These are phyloP conservation scores for Nicotiana otophora DNA, from an alignment of 257 asterid species.

Conservation along the genomic window DNA sequence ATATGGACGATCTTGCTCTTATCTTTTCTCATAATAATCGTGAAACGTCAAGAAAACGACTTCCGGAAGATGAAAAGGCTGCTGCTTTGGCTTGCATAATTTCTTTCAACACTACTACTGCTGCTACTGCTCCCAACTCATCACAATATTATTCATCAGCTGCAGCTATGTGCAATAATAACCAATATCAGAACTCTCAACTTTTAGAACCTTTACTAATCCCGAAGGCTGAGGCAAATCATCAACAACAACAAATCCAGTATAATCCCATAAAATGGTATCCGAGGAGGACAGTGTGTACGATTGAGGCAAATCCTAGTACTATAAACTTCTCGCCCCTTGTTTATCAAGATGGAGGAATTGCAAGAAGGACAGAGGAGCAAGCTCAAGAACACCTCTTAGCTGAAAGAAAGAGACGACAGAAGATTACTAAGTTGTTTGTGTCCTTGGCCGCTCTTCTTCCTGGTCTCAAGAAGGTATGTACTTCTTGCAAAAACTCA, in stretches of 20 bases:
- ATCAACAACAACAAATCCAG: too few relatives aligned
- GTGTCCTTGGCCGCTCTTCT: background rate
- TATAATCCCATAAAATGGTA: fast-evolving
- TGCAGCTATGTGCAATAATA: background rate
- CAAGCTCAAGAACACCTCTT: constrained; percentile 4
- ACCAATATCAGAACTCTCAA: background rate
- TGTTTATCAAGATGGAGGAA: background rate
- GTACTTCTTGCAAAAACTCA: background rate
- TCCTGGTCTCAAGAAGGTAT: background rate
- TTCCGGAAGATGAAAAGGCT: background rate
- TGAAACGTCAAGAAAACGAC: background rate
- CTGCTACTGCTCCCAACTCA: background rate
- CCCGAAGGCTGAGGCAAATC: background rate
- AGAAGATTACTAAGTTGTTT: background rate
- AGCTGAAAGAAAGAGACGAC: background rate
- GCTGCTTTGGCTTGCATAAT: background rate
- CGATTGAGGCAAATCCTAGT: too few relatives aligned
- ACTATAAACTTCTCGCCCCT: background rate
- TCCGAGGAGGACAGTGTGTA: too few relatives aligned
- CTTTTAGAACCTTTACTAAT: background rate
- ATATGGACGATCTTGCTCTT: background rate
- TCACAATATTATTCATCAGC: background rate
- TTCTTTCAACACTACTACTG: background rate
- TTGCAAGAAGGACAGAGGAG: background rate
- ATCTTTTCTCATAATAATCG: background rate